phyloP scores from a whole-genome alignment of 805 yeast genomes.

The Hanseniaspora pseudoguilliermondii region DNA sequence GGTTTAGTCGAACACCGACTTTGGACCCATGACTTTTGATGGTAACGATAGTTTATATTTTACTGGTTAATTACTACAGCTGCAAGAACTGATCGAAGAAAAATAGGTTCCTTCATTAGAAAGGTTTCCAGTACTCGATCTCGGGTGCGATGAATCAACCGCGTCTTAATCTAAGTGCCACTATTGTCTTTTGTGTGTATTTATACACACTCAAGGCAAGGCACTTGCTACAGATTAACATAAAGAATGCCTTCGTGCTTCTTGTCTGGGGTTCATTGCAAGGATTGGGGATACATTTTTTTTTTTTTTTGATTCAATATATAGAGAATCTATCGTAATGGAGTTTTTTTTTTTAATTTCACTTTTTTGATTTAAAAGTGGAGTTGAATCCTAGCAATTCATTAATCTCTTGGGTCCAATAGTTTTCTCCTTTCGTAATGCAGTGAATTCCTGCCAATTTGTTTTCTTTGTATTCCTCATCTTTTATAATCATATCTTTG shows the following conservation, averaged over 20 bases:
- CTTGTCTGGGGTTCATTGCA: slow-evolving; percentile 55
- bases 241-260: slow-evolving; percentile 66
- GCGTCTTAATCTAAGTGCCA: neutral
- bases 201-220: neutral
- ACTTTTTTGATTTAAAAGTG: slow-evolving; percentile 43
- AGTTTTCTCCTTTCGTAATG: slow-evolving; percentile 67
- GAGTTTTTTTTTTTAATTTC: neutral
- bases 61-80: neutral
- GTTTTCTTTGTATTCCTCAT: slow-evolving; percentile 14
- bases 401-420: slow-evolving; percentile 86
- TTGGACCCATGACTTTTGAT: slow-evolving; percentile 50
- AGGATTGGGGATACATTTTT: slow-evolving; percentile 33
- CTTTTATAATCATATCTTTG: slow-evolving; percentile 1
- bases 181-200: neutral
- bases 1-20: slow-evolving; percentile 15
- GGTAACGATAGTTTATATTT: slow-evolving; percentile 24
- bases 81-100: slow-evolving; percentile 38
- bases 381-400: slow-evolving; percentile 81
- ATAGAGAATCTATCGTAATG: neutral
- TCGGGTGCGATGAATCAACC: slow-evolving; percentile 63
- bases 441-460: slow-evolving; percentile 65
- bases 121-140: slow-evolving; percentile 34
- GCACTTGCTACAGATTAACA: slow-evolving; percentile 27
- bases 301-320: neutral
- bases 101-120: slow-evolving; percentile 14